Percentiles rank a stretch among this genome's conserved stretches.
Conservation (phyloP, 352 stramenopile genomes). For the Pseudoperonospora humuli region DNA sequence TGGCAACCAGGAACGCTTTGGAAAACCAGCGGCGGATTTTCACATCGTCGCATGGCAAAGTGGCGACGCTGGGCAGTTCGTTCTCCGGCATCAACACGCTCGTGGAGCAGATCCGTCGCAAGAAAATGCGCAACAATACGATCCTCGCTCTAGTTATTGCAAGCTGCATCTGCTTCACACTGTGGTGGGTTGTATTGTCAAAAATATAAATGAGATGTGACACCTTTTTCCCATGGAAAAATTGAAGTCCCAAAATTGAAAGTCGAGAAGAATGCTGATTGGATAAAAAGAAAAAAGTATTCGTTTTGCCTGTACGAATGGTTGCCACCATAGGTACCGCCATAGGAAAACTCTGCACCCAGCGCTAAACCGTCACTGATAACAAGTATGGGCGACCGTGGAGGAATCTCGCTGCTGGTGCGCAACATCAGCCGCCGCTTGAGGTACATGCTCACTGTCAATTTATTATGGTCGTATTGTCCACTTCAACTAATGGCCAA, state of each 20-base stretch:
- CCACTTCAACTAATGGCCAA: conserved; percentile 4
- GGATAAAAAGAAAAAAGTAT: conserved; percentile 2
- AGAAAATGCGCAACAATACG: conserved; percentile 95
- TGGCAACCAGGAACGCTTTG: conserved; percentile 83
- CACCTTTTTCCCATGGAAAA: no score
- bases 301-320: conserved; percentile 16
- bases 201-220: conserved; percentile 33
- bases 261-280: neutral
- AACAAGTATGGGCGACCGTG: conserved; percentile 32
- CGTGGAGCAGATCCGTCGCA: conserved; percentile 93
- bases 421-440: conserved; percentile 90
- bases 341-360: conserved; percentile 22
- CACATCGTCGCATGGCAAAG: conserved; percentile 72
- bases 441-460: conserved; percentile 30
- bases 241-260: conserved; percentile 17
- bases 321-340: conserved; percentile 9
- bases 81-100: conserved; percentile 93
- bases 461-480: neutral
- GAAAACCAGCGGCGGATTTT: conserved; percentile 87
- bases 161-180: conserved; percentile 92
- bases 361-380: conserved; percentile 8
- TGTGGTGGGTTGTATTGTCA: conserved; percentile 90
- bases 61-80: conserved; percentile 82
- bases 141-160: conserved; percentile 95
- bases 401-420: conserved; percentile 90